Evolutionary conservation across 1,284 basidiomycete species (phyloP).

Genomic region (Phellopilus nigrolimitatus): DNA sequence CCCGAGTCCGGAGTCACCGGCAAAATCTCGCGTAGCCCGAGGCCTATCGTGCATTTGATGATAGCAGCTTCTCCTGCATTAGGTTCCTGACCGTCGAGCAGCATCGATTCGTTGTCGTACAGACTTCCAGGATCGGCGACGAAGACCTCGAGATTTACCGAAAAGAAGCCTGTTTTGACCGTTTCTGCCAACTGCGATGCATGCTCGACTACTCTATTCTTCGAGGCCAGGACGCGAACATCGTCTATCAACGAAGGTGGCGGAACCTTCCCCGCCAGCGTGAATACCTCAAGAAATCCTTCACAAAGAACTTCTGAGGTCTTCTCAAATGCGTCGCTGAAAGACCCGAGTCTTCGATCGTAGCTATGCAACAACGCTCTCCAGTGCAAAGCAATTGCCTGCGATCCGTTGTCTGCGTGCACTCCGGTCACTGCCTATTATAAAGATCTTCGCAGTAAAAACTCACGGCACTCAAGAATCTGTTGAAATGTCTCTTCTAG

Average conservation of each 20-base stretch:
- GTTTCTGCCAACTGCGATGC: slow-evolving; percentile 3
- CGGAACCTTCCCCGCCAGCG: not conserved
- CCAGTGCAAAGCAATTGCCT: slow-evolving; percentile 12
- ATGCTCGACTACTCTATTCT: not conserved
- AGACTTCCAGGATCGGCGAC: slow-evolving; percentile 1
- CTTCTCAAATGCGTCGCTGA: not conserved
- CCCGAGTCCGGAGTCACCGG: no score
- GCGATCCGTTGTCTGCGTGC: not conserved
- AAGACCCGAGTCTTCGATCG: slow-evolving; percentile 7
- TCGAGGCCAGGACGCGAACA: not conserved
- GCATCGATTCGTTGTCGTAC: slow-evolving; percentile 1
- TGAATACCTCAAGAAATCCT: slow-evolving; percentile 3
- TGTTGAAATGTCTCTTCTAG: slow-evolving; percentile 2
- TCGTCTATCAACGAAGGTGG: not conserved
- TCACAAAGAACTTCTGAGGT: not conserved
- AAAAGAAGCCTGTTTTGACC: slow-evolving; percentile 3
- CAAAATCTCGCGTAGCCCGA: not conserved
- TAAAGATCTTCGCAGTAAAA: not conserved
- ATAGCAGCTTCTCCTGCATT: not conserved
- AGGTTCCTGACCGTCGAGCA: slow-evolving; percentile 1
- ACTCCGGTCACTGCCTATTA: not conserved
- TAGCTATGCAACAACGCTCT: slow-evolving; percentile 3
- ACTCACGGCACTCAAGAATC: not conserved
- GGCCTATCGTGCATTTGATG: slow-evolving; percentile 1
- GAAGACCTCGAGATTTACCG: not conserved